Conservation (phyloP, 1,284 basidiomycete genomes). For the Rhodotorula glutinis region DNA sequence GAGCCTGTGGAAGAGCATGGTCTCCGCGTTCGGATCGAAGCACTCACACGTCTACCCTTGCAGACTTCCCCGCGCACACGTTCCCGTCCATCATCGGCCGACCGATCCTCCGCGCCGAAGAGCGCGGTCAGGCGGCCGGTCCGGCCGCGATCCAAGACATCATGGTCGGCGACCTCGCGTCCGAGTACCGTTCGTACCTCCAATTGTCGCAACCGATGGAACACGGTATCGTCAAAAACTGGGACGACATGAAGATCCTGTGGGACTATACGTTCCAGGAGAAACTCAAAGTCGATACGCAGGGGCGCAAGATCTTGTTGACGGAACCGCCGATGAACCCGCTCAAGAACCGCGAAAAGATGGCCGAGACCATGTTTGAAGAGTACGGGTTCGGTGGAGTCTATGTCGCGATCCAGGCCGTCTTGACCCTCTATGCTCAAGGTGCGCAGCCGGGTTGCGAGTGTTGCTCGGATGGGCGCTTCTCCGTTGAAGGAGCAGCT, state of each 20-base stretch:
- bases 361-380: constrained; percentile 99
- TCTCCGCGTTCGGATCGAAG: too few species aligned
- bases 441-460: constrained; percentile 56
- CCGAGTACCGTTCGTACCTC: constrained; percentile 87
- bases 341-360: constrained; percentile 82
- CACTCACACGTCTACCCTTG: background rate
- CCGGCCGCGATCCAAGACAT: constrained; percentile 81
- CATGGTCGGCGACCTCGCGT: constrained; percentile 68
- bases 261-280: constrained; percentile 99
- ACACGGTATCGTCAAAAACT: constrained; percentile 97
- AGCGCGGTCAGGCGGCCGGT: constrained; percentile 62
- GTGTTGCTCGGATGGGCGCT: too few species aligned
- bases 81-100: constrained; percentile 96
- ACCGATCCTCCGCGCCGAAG: constrained; percentile 95
- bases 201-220: constrained; percentile 98
- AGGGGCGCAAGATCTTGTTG: constrained; percentile 83
- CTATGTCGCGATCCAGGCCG: constrained; percentile 97
- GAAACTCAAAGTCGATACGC: constrained; percentile 84
- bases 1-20: too few species aligned
- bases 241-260: constrained; percentile 97
- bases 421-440: constrained; percentile 95
- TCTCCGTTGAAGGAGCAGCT: too few species aligned
- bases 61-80: constrained; percentile 93
- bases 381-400: constrained; percentile 95
- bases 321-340: constrained; percentile 99